Evolutionary conservation across 768 basidiomycete genomes (phyloP).

Genomic region (Pleurotus tuoliensis): DNA sequence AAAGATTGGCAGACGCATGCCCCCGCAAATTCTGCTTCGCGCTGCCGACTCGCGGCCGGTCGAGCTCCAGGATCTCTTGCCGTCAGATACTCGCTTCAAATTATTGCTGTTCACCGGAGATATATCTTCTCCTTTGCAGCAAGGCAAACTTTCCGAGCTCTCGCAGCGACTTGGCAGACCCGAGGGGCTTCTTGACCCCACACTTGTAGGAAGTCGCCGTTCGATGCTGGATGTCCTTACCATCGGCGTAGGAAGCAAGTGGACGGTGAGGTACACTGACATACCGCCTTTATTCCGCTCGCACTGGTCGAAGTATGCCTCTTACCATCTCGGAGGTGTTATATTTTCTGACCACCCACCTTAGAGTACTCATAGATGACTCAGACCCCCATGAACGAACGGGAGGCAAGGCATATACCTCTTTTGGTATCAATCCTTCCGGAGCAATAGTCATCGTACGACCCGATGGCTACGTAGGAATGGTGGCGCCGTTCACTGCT

Average conservation of each 20-base stretch:
- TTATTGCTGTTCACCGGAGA: constrained; percentile 52
- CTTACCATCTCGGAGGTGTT: background rate
- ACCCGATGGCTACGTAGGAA: constrained; percentile 65
- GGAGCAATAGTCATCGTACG: constrained; percentile 56
- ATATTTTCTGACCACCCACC: background rate
- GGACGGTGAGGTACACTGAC: constrained; percentile 37
- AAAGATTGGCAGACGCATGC: constrained; percentile 48
- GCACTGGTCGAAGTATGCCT: constrained; percentile 58
- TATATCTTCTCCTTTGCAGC: constrained; percentile 25
- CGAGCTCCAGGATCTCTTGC: constrained; percentile 52
- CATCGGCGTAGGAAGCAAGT: constrained; percentile 34
- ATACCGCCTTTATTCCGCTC: constrained; percentile 42
- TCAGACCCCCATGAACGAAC: constrained; percentile 34
- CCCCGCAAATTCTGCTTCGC: constrained; percentile 44
- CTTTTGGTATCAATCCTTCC: constrained; percentile 45
- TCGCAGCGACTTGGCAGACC: constrained; percentile 26
- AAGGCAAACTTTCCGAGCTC: constrained; percentile 23
- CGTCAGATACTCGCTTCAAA: constrained; percentile 51
- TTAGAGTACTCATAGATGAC: constrained; percentile 61
- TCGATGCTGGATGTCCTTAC: constrained; percentile 41
- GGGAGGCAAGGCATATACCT: constrained; percentile 53
- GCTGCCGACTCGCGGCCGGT: constrained; percentile 46
- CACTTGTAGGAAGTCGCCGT: constrained; percentile 23
- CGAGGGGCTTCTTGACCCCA: constrained; percentile 26
- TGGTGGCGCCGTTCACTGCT: constrained; percentile 47